Evolutionary conservation across 192 early-diverging fungal species (phyloP), one percentile per base, ranked within the genome.

Genomic region (Coemansia sp.): DNA sequence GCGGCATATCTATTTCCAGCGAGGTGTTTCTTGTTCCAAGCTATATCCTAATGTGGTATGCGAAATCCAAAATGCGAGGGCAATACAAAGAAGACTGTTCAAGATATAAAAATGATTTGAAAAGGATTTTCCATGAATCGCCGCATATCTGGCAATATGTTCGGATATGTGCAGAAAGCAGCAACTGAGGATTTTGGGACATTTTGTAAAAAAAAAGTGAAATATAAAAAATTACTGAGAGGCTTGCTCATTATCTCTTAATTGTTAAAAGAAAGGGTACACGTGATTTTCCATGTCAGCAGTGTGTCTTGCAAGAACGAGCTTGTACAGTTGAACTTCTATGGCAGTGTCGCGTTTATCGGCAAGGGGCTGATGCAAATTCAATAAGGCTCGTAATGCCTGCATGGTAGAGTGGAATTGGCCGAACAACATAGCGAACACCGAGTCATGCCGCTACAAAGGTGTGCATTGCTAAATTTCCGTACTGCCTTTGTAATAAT

Each of bases 381-480:
- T 1, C 19, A 7, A 25, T 7, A 54, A 17, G 5, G 25, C 25
- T 25, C 25, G 25, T 2, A 50, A 50, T 50, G 20, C 51, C 19
- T 17, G 20, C 51, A 54, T 22, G 25, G 5, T 16, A 53, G 39
- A 41, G 39, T 16, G 57, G n/a, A 56, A 59, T 6, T 59, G 57
- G 39, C 57, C 57, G 57, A 59, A 40, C 2, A 59, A 40, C 11
- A 17, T 6, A 40, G 57, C 57, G 57, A 59, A 59, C n/a, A 14
- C 38, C 57, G 57, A 59, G 38, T 8, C 14, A 41, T 59, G 13
- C 39, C 13, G 7, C 10, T 8, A 25, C 25, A 25, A 25, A 25
- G 25, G 25, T 25, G 1, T 25, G 25, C 2, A 2, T 25, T 2
- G 25, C 25, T 25, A 25, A 25, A 25, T 25, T 25, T 25, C 25